Evolutionary conservation across 495 filamentous ascomycete species (phyloP).

Genomic region (Daldinia vernicosa): DNA sequence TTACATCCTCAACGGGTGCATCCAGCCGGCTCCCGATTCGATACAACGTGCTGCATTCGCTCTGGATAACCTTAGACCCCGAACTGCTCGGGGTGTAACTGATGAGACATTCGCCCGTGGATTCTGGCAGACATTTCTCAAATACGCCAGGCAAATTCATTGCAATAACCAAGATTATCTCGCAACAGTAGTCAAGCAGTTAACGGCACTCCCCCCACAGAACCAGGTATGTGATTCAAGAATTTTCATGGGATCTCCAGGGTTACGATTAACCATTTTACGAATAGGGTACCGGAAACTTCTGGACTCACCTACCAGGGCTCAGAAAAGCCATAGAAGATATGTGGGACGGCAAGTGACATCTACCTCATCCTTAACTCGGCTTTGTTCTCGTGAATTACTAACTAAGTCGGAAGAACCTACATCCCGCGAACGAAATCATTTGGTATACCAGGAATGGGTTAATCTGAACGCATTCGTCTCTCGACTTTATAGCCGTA

Average conservation of each 20-base stretch:
- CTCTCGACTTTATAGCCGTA: neutral
- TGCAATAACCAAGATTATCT: neutral
- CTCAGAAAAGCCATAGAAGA: too few relatives aligned
- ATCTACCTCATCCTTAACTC: too few relatives aligned
- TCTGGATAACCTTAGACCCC: neutral
- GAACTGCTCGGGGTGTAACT: too few relatives aligned
- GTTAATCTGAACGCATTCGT: neutral
- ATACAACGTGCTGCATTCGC: too few relatives aligned
- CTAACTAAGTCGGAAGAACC: neutral
- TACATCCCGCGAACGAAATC: neutral
- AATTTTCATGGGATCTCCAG: too few relatives aligned
- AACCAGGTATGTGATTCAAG: neutral
- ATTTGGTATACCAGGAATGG: neutral
- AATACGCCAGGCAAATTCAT: neutral
- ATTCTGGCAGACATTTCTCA: neutral
- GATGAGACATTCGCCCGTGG: neutral
- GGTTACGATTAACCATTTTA: too few relatives aligned
- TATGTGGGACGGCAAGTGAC: neutral
- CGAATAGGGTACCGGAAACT: too few relatives aligned
- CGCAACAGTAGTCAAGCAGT: neutral
- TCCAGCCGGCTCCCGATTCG: too few relatives aligned
- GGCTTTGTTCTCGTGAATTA: too few relatives aligned
- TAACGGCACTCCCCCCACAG: neutral
- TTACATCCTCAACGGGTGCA: too few relatives aligned
- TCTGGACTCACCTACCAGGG: too few relatives aligned